A percentile compares a stretch with the other conserved stretches of the same genome.
Conservation (phyloP, 2,329 filamentous ascomycete genomes). For the Nothopassalora personata region DNA sequence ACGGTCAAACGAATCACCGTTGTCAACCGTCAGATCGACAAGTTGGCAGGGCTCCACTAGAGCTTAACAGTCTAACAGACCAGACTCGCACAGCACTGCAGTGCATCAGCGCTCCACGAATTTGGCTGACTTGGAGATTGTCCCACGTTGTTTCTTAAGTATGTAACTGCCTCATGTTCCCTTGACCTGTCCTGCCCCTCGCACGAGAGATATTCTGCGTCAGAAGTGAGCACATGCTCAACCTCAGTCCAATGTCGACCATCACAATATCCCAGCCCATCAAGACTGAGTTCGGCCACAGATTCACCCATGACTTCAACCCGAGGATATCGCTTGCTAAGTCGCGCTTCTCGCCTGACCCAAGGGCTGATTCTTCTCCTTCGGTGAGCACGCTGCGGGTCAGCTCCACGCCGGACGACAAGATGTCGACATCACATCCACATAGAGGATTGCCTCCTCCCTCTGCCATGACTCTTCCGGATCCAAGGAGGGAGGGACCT, state of each 20-base stretch:
- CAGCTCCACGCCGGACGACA: slow-evolving; percentile 34
- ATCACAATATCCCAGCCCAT: slow-evolving; percentile 47
- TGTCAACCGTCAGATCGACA: slow-evolving; percentile 15
- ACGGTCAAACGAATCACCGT: slow-evolving; percentile 16
- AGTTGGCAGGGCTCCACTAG: slow-evolving; percentile 15
- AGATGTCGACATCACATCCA: slow-evolving; percentile 49
- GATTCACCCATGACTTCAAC: slow-evolving; percentile 45
- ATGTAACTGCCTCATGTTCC: slow-evolving; percentile 16
- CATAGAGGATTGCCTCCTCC: slow-evolving; percentile 51
- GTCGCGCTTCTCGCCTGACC: slow-evolving; percentile 38
- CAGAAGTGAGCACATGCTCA: slow-evolving; percentile 21
- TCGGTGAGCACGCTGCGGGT: slow-evolving; percentile 38
- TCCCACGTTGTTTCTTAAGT: slow-evolving; percentile 15
- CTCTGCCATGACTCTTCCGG: slow-evolving; percentile 48
- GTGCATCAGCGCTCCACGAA: slow-evolving; percentile 9
- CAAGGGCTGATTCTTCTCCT: slow-evolving; percentile 34
- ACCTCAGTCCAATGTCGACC: slow-evolving; percentile 36
- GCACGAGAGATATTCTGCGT: slow-evolving; percentile 4
- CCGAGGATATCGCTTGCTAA: slow-evolving; percentile 37
- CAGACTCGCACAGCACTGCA: not conserved
- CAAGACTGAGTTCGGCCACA: slow-evolving; percentile 44
- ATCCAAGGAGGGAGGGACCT: slow-evolving; percentile 38
- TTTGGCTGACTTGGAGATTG: slow-evolving; percentile 13
- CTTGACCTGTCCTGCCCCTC: slow-evolving; percentile 11
- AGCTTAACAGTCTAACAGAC: slow-evolving; percentile 12